Conservation (phyloP, 1,284 basidiomycete genomes). For the Pisolithus thermaeus region DNA sequence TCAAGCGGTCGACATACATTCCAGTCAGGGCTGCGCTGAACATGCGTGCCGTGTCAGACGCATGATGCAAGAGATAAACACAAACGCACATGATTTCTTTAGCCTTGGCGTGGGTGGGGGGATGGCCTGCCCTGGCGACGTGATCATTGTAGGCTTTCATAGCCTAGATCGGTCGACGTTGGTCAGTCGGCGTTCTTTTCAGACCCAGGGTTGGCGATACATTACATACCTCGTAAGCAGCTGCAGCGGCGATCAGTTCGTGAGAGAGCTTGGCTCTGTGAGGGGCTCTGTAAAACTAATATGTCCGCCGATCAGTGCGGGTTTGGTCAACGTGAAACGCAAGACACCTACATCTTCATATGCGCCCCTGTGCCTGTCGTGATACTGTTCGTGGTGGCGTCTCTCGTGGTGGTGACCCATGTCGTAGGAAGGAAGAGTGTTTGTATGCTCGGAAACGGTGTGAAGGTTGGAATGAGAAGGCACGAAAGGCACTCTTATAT, state of each 20-base stretch:
- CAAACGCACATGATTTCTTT: too few species aligned
- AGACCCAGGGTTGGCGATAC: not conserved
- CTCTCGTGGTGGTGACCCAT: slow-evolving; percentile 6
- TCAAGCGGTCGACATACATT: too few species aligned
- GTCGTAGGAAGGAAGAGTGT: not conserved
- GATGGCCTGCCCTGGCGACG: too few species aligned
- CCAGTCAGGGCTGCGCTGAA: too few species aligned
- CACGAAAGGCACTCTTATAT: not conserved
- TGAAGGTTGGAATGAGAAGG: not conserved
- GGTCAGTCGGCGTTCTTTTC: too few species aligned
- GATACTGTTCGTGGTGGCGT: not conserved
- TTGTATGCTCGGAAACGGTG: not conserved
- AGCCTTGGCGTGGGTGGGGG: too few species aligned
- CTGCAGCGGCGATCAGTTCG: slow-evolving; percentile 24
- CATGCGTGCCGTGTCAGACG: too few species aligned
- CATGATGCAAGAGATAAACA: too few species aligned
- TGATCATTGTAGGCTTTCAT: too few species aligned
- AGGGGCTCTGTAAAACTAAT: slow-evolving; percentile 30
- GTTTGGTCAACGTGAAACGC: not conserved
- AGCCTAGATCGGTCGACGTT: too few species aligned
- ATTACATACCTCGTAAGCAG: slow-evolving; percentile 21
- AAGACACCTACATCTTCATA: not conserved
- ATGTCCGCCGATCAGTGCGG: slow-evolving; percentile 4
- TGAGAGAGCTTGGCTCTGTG: slow-evolving; percentile 27
- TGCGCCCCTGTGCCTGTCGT: not conserved